Base-by-base conservation (phyloP, 2,329 filamentous ascomycete genomes). In the Aureobasidium vineae region DNA sequence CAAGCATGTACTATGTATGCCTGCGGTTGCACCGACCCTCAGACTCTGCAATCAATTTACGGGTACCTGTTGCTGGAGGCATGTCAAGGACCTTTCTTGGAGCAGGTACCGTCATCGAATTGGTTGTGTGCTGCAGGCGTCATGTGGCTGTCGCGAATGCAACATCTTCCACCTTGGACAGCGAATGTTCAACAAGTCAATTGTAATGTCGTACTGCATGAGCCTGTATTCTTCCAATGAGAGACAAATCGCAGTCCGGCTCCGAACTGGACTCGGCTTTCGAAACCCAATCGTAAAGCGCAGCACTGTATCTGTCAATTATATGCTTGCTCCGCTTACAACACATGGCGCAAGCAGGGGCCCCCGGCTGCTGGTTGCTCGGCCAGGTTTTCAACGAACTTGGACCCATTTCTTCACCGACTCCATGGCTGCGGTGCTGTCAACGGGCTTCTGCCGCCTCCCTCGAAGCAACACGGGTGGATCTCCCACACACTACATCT, bases 71-170 rank as follows among this genome's bases (percentile, higher is more conserved):
- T n/a, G n/a, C n/a, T n/a, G 45, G 15, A 33, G 13, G n/a, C 41
- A n/a, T 47, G 43, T 31, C 43, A 26, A 60, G 21, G 23, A 23
- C 57, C 31, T 49, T 40, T 19, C 23, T 31, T 63, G 31, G 45
- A 52, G 33, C 45, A 31, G 40, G 33, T 15, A 41, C 45, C 33
- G 8, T 28, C 33, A 31, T 63, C 23, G 41, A 52, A 16, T 38
- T 23, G 43, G 28, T 43, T 52, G 33, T 41, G 21, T 52, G 16
- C 59, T 40, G 45, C 45, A 40, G 23, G 59, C 59, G 45, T 63
- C 59, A 52, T 61, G 59, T 63, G 59, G 59, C 59, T 63, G 45
- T 23, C 59, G 52, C 45, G 11, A 31, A 40, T 28, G n/a, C 43
- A 50, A 47, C 45, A 31, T 16, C 15, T n/a, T 31, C 15, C 23